Percentiles rank a stretch among this genome's conserved stretches.
Conservation (phyloP, 2,329 filamentous ascomycete genomes). For the Fusarium decemcellulare region DNA sequence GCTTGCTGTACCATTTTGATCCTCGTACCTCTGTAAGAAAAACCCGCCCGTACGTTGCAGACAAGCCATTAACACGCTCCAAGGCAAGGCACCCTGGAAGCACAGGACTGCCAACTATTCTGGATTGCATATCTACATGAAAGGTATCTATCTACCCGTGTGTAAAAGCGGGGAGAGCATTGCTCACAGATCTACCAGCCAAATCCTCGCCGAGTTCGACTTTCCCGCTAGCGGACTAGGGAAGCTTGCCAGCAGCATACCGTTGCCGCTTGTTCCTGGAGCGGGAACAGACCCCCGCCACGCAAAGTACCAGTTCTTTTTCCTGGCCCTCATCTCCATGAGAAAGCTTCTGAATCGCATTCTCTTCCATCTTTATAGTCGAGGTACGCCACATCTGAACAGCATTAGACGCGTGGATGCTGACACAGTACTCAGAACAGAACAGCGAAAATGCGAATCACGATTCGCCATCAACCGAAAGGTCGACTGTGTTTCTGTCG, state of each 20-base stretch:
- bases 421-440: background rate
- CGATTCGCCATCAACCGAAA: background rate
- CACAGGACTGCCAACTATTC: constrained; percentile 30
- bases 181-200: constrained; percentile 1
- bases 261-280: constrained; percentile 24
- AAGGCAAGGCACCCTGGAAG: constrained; percentile 21
- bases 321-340: constrained; percentile 33
- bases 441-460: background rate
- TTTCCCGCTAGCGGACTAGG: constrained; percentile 35
- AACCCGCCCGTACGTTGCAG: accelerated
- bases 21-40: constrained; percentile 19
- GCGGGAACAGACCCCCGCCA: constrained; percentile 14
- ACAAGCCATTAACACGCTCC: background rate
- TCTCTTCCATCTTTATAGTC: constrained; percentile 29
- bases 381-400: background rate
- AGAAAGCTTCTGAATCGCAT: constrained; percentile 32
- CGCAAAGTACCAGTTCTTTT: constrained; percentile 33
- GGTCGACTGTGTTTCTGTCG: background rate
- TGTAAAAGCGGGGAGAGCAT: too few species aligned
- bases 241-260: constrained; percentile 25
- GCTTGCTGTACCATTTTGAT: constrained; percentile 31
- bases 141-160: background rate
- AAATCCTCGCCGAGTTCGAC: constrained; percentile 34
- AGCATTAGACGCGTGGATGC: too few species aligned
- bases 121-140: constrained; percentile 37